Percentiles rank a stretch among this genome's conserved stretches.
These are phyloP conservation scores for Lyophyllum shimeji DNA, from an alignment of 768 basidiomycete species.

Conservation along the genomic window DNA sequence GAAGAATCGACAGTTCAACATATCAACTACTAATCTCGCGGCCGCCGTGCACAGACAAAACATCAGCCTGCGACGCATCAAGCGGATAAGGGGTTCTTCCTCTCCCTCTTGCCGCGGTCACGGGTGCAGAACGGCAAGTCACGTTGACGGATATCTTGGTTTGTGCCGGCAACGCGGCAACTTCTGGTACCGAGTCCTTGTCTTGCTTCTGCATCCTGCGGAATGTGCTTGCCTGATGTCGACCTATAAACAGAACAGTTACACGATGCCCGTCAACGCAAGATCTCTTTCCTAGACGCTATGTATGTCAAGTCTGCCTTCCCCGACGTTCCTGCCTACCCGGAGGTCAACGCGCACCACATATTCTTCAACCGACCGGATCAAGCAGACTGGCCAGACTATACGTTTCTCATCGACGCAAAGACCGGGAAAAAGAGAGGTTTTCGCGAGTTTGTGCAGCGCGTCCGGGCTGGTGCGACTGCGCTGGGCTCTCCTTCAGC, in stretches of 20 bases:
- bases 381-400: conserved; percentile 56
- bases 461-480: conserved; percentile 55
- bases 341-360: conserved; percentile 55
- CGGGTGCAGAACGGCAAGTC: background rate
- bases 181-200: background rate
- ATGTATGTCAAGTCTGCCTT: conserved; percentile 63
- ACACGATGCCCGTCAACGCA: background rate
- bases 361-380: conserved; percentile 55
- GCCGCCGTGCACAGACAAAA: too few species aligned
- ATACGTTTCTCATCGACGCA: conserved; percentile 54
- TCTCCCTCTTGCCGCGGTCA: background rate
- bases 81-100: background rate
- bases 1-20: too few species aligned
- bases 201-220: background rate
- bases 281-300: background rate
- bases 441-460: conserved; percentile 48
- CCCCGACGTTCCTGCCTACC: conserved; percentile 48
- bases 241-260: conserved; percentile 1
- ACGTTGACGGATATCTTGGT: background rate
- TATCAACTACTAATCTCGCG: too few species aligned
- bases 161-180: conserved; percentile 8
- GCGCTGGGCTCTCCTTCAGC: conserved; percentile 46
- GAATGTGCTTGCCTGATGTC: background rate
- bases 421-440: conserved; percentile 45
- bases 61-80: too few species aligned